phyloP scores from a whole-genome alignment of 2,329 filamentous ascomycete species.

The Fusarium austroafricanum region DNA sequence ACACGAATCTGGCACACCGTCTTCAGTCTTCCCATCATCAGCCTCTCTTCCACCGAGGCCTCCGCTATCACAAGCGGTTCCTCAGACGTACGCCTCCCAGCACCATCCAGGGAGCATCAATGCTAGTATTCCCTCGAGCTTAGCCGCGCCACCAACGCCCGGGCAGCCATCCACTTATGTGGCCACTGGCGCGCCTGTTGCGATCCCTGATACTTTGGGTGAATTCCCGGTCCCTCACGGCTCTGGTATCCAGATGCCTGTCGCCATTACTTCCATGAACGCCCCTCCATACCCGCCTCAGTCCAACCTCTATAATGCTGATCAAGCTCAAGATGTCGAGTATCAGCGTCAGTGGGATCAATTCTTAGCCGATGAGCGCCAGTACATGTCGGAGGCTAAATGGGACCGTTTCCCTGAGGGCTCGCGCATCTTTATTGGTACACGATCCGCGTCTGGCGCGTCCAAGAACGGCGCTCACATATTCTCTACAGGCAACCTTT shows the following conservation, averaged over 20 bases:
- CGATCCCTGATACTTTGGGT: constrained; percentile 48
- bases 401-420: constrained; percentile 85
- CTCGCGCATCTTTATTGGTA: constrained; percentile 85
- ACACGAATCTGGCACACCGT: constrained; percentile 42
- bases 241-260: constrained; percentile 46
- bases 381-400: constrained; percentile 80
- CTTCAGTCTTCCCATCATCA: constrained; percentile 52
- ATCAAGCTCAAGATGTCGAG: constrained; percentile 55
- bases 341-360: constrained; percentile 76
- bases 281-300: constrained; percentile 49
- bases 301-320: constrained; percentile 44
- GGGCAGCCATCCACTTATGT: constrained; percentile 52
- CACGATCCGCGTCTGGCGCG: constrained; percentile 49
- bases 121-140: constrained; percentile 46
- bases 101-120: constrained; percentile 51
- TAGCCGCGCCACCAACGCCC: constrained; percentile 48
- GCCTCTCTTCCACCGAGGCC: constrained; percentile 62
- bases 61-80: constrained; percentile 54
- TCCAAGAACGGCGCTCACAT: constrained; percentile 42
- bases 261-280: constrained; percentile 48
- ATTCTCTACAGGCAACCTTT: constrained; percentile 79
- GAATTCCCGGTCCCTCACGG: constrained; percentile 48
- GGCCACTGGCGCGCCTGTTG: constrained; percentile 49
- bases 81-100: constrained; percentile 54
- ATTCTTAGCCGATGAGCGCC: constrained; percentile 78